Percentiles rank a stretch among this genome's conserved stretches.
These are phyloP conservation scores for Brassica juncea DNA, from an alignment of 345 rosid species.

Conservation along the genomic window DNA sequence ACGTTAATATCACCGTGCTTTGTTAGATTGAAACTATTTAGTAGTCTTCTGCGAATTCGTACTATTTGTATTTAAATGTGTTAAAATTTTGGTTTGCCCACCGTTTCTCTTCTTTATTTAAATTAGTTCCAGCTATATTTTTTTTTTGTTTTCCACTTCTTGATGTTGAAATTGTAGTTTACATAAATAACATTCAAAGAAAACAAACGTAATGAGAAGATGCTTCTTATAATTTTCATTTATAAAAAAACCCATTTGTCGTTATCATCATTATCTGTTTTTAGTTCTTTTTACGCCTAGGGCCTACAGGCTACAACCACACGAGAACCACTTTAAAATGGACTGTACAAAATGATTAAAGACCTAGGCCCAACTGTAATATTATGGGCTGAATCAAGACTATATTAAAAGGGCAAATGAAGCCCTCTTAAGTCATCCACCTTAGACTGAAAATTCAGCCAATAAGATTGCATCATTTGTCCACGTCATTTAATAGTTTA, in stretches of 20 bases:
- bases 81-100: background rate
- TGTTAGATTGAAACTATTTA: background rate
- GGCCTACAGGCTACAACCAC: background rate
- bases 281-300: background rate
- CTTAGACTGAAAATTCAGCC: no score
- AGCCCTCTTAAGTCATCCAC: no score
- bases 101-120: conserved; percentile 25
- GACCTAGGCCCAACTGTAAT: background rate
- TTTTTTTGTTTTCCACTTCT: background rate
- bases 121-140: background rate
- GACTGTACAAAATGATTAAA: background rate
- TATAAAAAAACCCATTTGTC: background rate
- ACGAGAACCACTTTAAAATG: background rate
- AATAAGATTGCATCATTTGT: no score
- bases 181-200: background rate
- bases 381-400: background rate
- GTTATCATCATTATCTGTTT: background rate
- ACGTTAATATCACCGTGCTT: background rate
- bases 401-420: no score
- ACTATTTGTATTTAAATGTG: background rate
- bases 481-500: no score
- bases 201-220: conserved; percentile 6
- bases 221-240: conserved; percentile 7
- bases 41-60: background rate
- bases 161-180: conserved; percentile 19